These are phyloP conservation scores for Ciborinia camelliae DNA, from an alignment of 2,329 filamentous ascomycete genomes.

Conservation along the genomic window DNA sequence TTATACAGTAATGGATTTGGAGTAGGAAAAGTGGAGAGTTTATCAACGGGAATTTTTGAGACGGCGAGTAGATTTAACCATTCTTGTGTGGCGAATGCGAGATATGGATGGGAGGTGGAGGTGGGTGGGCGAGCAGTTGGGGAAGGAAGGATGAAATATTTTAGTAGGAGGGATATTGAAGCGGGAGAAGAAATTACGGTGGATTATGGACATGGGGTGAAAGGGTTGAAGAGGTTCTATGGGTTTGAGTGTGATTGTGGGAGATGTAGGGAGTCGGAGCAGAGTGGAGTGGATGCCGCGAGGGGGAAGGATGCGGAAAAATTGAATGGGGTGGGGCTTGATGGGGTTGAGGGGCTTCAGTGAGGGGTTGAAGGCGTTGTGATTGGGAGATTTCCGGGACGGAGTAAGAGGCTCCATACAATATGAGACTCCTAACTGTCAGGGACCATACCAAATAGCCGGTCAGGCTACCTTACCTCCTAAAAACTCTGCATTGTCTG, in stretches of 20 bases:
- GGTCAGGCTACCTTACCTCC: no score
- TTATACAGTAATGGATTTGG: conserved; percentile 31
- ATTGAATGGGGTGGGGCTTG: background rate
- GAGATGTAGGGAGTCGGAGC: conserved; percentile 5
- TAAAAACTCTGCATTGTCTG: no score
- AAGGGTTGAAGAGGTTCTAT: conserved; percentile 27
- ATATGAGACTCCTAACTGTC: background rate
- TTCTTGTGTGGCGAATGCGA: conserved; percentile 28
- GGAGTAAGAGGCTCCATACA: background rate
- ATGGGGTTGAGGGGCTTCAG: background rate
- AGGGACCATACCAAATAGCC: background rate
- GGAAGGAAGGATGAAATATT: conserved; percentile 26
- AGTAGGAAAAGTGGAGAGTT: conserved; percentile 19
- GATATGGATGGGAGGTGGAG: conserved; percentile 27
- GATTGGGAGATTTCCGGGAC: background rate
- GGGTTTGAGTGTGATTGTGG: conserved; percentile 34
- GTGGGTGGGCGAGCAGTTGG: conserved; percentile 20
- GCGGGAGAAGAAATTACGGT: conserved; percentile 33
- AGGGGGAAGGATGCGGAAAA: background rate
- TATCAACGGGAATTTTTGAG: conserved; percentile 29
- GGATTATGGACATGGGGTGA: conserved; percentile 31
- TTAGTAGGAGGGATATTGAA: conserved; percentile 26
- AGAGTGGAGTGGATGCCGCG: background rate
- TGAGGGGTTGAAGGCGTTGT: background rate
- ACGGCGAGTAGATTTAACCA: conserved; percentile 25